A percentile compares a stretch with the other conserved stretches of the same genome.
These are phyloP conservation scores for Podaxis rugospora DNA, from an alignment of 768 basidiomycete species.

Conservation along the genomic window DNA sequence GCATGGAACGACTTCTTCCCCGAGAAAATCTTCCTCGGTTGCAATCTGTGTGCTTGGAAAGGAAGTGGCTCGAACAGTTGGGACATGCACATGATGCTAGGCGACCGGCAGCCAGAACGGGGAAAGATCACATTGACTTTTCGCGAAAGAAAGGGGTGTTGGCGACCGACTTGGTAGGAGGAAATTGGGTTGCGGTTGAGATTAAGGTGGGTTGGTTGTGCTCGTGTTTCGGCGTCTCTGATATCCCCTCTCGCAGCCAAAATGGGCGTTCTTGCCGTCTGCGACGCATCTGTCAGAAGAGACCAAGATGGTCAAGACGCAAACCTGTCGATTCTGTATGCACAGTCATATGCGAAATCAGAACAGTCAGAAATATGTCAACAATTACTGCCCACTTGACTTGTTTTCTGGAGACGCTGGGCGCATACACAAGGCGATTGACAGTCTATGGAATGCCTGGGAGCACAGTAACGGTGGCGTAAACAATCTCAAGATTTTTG, in stretches of 20 bases:
- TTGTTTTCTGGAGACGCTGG: constrained; percentile 67
- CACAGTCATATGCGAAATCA: constrained; percentile 56
- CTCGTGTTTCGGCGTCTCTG: constrained; percentile 2
- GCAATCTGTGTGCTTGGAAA: constrained; percentile 41
- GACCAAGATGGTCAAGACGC: constrained; percentile 56
- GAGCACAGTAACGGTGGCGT: constrained; percentile 50
- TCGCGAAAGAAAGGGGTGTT: constrained; percentile 54
- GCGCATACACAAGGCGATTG: constrained; percentile 65
- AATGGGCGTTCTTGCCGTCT: constrained; percentile 92
- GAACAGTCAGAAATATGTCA: constrained; percentile 32
- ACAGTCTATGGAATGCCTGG: constrained; percentile 74
- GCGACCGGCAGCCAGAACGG: constrained; percentile 55
- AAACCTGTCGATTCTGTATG: constrained; percentile 89
- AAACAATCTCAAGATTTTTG: constrained; percentile 85
- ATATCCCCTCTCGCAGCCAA: constrained; percentile 56
- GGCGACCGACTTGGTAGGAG: constrained; percentile 77
- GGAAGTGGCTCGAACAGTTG: constrained; percentile 59
- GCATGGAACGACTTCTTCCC: constrained; percentile 67
- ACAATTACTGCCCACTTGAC: constrained; percentile 84
- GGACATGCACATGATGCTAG: constrained; percentile 36
- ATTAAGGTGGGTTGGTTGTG: constrained; percentile 66
- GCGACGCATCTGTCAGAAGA: constrained; percentile 52
- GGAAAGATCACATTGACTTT: constrained; percentile 56
- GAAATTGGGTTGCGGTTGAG: constrained; percentile 68
- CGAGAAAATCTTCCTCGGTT: constrained; percentile 53